Base-by-base conservation (phyloP, 1,284 basidiomycete genomes). In the Tilletia indica region DNA sequence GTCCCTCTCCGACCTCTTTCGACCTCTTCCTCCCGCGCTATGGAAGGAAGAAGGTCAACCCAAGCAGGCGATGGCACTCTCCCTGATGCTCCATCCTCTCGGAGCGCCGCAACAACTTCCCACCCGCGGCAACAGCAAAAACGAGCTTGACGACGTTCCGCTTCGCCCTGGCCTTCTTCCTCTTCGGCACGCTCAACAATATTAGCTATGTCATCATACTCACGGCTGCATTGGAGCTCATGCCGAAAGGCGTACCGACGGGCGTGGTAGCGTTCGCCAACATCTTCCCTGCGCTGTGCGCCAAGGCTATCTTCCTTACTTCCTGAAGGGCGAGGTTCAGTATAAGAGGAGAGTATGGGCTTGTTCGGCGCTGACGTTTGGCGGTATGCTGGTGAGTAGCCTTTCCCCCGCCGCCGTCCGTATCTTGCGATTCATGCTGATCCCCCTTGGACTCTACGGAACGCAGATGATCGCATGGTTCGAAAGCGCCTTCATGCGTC, bases 141-240 rank as follows among this genome's bases (percentile, higher is more conserved):
- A 25, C 25, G 6, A 58, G 56, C 61, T 6, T 64, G 12, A 64
- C 61, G 31, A 64, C 36, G 36, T 42, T 61, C 54, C 72, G 74
- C 6, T 76, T 78, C 70, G 74, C 76, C 67, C 38, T 63, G 2
- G 74, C 76, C 1, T 85, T 85, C 76, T 85, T 85, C 72, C 66
- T 79, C 8, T 77, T 85, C n/a, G 85, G 84, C 6, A 77, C 85
- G 42, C 78, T 85, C 51, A 86, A 86, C 76, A 86, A 86, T 72
- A 79, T 76, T 25, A 73, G 78, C 68, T 97, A 98, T 85, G 95
- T 98, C 47, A 92, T 99, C 77, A 97, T 98, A 75, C 89, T 98
- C 34, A 96, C 93, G 0, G 96, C 96, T 4, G 96, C 96, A 0
- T 87, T 97, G 16, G 96, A 99, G 84, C 88, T 99, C 3, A 93